Conservation (phyloP, 768 basidiomycete genomes). For the Porpolomopsis calyptriformis region DNA sequence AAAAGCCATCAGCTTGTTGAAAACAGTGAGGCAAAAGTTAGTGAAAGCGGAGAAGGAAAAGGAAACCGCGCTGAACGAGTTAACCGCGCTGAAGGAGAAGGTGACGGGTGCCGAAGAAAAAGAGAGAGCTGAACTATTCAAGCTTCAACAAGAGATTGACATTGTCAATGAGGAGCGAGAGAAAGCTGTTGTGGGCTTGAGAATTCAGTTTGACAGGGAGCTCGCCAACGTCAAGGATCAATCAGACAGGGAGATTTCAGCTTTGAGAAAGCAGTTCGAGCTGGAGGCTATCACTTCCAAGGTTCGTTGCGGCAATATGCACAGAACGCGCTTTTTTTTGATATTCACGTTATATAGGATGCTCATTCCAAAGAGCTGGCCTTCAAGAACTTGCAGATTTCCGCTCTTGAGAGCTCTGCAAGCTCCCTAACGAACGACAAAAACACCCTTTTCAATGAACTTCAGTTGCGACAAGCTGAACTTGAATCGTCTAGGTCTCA, state of each 20-base stretch:
- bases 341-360: constrained; percentile 32
- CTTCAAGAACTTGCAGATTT: constrained; percentile 49
- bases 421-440: constrained; percentile 64
- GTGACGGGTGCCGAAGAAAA: constrained; percentile 47
- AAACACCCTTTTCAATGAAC: constrained; percentile 70
- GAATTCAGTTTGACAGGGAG: constrained; percentile 66
- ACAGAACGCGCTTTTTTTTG: not conserved
- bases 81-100: constrained; percentile 37
- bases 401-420: constrained; percentile 61
- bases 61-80: constrained; percentile 65
- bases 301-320: constrained; percentile 30
- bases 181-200: constrained; percentile 46
- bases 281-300: constrained; percentile 64
- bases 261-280: constrained; percentile 62
- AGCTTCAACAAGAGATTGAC: constrained; percentile 56
- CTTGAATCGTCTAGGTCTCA: constrained; percentile 73
- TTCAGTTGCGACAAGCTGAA: constrained; percentile 85
- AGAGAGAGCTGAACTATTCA: constrained; percentile 43
- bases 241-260: constrained; percentile 63
- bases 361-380: constrained; percentile 58
- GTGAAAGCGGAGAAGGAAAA: constrained; percentile 92
- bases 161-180: constrained; percentile 51
- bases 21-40: constrained; percentile 93
- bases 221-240: constrained; percentile 46
- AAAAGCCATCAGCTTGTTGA: constrained; percentile 86